Conservation (phyloP, 306 rosid genomes). For the Hippophae gyantsensis region DNA sequence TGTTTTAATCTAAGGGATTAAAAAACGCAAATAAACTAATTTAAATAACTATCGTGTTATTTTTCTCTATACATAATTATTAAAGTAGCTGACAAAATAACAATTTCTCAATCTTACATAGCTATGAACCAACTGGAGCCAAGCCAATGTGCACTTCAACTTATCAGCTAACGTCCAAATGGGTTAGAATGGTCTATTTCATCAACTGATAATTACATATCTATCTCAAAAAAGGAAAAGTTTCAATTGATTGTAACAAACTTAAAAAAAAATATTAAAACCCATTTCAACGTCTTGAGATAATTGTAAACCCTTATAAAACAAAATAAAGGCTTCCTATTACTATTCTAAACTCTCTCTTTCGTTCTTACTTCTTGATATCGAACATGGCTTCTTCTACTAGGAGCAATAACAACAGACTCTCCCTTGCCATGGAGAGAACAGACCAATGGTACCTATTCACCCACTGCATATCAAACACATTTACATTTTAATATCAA, state of each 20-base stretch:
- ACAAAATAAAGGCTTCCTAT: background rate
- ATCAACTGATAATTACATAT: no score
- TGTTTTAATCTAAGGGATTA: no score
- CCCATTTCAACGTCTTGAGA: background rate
- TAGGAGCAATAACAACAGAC: conserved; percentile 24
- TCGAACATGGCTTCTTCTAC: conserved; percentile 32
- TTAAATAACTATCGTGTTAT: no score
- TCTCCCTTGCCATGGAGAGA: conserved; percentile 81
- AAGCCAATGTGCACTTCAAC: background rate
- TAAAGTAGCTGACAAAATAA: no score
- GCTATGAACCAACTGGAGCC: background rate
- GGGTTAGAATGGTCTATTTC: conserved; percentile 13
- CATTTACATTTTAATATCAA: background rate
- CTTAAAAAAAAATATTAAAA: no score
- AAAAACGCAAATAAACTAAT: no score
- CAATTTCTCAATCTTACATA: no score
- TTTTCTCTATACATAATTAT: no score
- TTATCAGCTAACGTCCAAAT: conserved; percentile 3
- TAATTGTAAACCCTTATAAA: conserved; percentile 7
- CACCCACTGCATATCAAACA: background rate
- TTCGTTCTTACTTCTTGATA: background rate
- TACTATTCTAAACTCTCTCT: background rate
- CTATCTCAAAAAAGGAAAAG: no score
- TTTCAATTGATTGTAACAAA: no score
- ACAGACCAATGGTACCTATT: conserved; percentile 68